Base-by-base conservation (phyloP, 768 basidiomycete species). In the Hebeloma cylindrosporum region DNA sequence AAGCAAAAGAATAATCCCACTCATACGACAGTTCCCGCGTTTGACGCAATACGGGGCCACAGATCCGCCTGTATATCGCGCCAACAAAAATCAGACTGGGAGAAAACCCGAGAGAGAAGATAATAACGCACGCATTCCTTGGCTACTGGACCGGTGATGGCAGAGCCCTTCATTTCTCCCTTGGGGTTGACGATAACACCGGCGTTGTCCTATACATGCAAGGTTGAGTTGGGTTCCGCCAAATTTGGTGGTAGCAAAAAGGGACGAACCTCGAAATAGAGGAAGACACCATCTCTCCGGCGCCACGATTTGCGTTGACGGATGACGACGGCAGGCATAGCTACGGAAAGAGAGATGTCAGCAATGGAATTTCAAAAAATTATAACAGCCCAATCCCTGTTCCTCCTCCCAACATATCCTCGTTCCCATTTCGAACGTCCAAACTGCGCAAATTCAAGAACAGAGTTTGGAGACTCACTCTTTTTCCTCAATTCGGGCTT, bases 161-260 rank as follows among this genome's bases (percentile, higher is more conserved):
- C 90, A 40, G 91, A 94, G 38, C 95, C 95, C 79, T 99, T 99
- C 96, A 99, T 99, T 77, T 99, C 96, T 60, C 95, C 95, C 80
- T 97, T 97, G 63, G 90, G 87, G 77, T 96, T 97, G 60, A 97
- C 93, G 51, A 95, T 95, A 43, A 95, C 93, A 68, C 93, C 93
- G 31, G 93, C 93, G 64, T 94, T 94, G 71, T 95, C 93, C 86
- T 86, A 18, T 16, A 35, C 22, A 23, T 7, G 14, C 21, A 13
- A 28, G 22, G 27, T 42, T 7, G n/a, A 29, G 11, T 21, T 26
- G 14, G 27, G 32, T 7, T 26, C 5, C 26, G 14, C 31, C 2
- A 21, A 37, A 35, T 9, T 17, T 25, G 28, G 10, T 13, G n/a
- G 18, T 16, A 23, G 22, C 8, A 8, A 33, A 23, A 23, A 13